Percentiles rank a stretch among this genome's conserved stretches.
These are phyloP conservation scores for Populus nigra DNA, from an alignment of 345 rosid genomes.

Conservation along the genomic window DNA sequence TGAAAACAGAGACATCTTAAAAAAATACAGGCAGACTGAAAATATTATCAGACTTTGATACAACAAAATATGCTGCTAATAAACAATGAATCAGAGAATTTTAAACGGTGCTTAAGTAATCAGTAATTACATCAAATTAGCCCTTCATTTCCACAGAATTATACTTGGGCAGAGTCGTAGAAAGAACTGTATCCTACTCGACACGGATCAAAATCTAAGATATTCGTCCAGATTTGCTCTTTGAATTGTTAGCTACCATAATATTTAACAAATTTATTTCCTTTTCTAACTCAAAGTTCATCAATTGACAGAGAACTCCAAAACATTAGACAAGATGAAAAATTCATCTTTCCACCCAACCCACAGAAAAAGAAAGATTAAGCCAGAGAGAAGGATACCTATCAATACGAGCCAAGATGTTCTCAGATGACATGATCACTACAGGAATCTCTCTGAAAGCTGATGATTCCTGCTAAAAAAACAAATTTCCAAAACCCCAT, in stretches of 20 bases:
- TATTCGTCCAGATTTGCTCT: background rate
- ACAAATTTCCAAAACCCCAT: background rate
- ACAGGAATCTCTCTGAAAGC: constrained; percentile 75
- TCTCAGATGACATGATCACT: constrained; percentile 86
- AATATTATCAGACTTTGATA: no score
- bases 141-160: background rate
- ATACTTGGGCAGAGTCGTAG: background rate
- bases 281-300: background rate
- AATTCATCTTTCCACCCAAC: background rate
- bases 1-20: background rate
- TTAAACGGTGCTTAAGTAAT: background rate
- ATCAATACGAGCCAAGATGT: constrained; percentile 65
- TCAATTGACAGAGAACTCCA: background rate
- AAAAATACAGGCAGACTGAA: no score
- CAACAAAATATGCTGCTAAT: background rate
- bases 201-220: background rate
- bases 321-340: background rate
- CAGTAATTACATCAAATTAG: background rate
- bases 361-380: background rate
- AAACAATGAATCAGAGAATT: background rate
- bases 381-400: constrained; percentile 41
- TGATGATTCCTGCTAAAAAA: constrained; percentile 55
- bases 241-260: background rate
- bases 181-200: background rate
- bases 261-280: background rate